Conservation (phyloP, 2,329 filamentous ascomycete genomes). For the Alternaria sp. region DNA sequence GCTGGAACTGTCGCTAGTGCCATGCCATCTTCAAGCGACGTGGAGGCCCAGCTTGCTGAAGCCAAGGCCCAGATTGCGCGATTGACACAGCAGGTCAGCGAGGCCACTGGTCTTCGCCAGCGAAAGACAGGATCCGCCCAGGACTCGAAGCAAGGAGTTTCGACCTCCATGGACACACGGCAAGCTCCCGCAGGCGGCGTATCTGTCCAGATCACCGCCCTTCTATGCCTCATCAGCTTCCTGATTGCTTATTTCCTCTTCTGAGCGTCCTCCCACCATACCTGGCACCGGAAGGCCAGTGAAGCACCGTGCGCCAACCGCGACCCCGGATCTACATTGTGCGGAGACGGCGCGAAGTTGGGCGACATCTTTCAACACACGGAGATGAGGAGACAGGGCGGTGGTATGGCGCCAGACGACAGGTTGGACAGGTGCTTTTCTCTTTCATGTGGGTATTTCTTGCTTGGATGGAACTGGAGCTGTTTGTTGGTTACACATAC, state of each 20-base stretch:
- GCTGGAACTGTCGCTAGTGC: conserved; percentile 58
- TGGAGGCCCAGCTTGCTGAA: conserved; percentile 75
- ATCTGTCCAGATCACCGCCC: conserved; percentile 81
- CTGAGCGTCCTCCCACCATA: conserved; percentile 57
- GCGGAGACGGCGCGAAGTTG: conserved; percentile 23
- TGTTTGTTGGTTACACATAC: conserved; percentile 33
- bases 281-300: conserved; percentile 20
- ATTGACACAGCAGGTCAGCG: conserved; percentile 64
- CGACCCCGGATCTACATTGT: conserved; percentile 27
- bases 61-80: conserved; percentile 75
- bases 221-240: conserved; percentile 87
- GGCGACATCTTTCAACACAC: conserved; percentile 15
- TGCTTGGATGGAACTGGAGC: conserved; percentile 19
- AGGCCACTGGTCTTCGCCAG: conserved; percentile 72
- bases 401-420: conserved; percentile 3
- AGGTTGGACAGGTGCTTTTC: conserved; percentile 23
- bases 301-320: conserved; percentile 25
- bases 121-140: conserved; percentile 69
- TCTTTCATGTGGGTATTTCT: conserved; percentile 29
- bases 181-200: conserved; percentile 73
- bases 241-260: conserved; percentile 96
- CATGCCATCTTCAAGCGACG: conserved; percentile 62
- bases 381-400: conserved; percentile 8
- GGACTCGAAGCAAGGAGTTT: conserved; percentile 57
- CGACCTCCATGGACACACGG: conserved; percentile 58